Conservation (phyloP, 345 rosid species). For the Gossypium sturtianum region DNA sequence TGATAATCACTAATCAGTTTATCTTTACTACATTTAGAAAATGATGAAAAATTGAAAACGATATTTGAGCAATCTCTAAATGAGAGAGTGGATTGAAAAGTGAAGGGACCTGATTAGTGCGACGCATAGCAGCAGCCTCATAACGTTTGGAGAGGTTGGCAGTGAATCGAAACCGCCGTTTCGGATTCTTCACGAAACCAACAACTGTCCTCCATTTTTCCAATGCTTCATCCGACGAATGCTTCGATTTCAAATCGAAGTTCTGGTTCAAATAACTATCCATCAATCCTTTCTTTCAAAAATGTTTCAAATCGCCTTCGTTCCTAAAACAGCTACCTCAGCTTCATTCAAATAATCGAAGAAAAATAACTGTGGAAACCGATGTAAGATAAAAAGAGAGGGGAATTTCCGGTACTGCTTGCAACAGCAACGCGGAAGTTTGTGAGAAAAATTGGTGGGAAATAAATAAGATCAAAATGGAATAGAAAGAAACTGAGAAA, state of each 20-base stretch:
- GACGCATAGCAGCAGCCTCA: constrained; percentile 91
- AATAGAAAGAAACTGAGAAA: not conserved
- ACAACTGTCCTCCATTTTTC: constrained; percentile 69
- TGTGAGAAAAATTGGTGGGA: not conserved
- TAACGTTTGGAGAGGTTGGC: constrained; percentile 82
- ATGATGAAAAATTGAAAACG: not conserved
- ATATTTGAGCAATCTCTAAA: not conserved
- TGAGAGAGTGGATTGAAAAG: not conserved
- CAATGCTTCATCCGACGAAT: constrained; percentile 54
- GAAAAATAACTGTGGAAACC: not conserved
- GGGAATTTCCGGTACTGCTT: too few species aligned
- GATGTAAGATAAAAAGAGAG: too few species aligned
- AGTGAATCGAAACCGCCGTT: constrained; percentile 76
- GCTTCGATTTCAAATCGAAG: constrained; percentile 67
- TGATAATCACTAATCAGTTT: too few species aligned
- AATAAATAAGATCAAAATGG: not conserved
- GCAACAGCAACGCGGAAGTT: too few species aligned
- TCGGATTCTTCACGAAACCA: constrained; percentile 79
- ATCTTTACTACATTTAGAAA: too few species aligned
- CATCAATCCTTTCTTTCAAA: constrained; percentile 24
- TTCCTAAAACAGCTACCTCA: not conserved
- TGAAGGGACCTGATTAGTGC: constrained; percentile 60
- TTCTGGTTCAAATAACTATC: constrained; percentile 61
- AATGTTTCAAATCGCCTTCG: not conserved
- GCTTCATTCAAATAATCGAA: constrained; percentile 3